Evolutionary conservation across 2,329 filamentous ascomycete genomes (phyloP).

Genomic region (Pseudogymnoascus sp.): DNA sequence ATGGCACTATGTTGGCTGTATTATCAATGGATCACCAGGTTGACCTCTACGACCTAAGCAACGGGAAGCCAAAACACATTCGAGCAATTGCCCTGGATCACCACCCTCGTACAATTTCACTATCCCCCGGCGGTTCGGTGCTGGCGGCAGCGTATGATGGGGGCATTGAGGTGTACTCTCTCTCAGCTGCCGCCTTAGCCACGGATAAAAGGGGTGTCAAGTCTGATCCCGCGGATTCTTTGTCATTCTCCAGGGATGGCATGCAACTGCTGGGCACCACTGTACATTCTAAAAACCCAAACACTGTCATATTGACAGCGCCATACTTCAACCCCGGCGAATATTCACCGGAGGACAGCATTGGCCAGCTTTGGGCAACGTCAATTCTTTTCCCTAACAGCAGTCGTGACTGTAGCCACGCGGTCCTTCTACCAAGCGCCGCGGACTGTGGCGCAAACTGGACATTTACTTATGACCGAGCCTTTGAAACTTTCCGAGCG

Average conservation of each 20-base stretch:
- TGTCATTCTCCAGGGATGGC: slow-evolving; percentile 70
- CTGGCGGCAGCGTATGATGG: slow-evolving; percentile 78
- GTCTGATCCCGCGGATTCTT: slow-evolving; percentile 63
- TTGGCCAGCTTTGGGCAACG: slow-evolving; percentile 74
- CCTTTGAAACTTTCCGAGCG: slow-evolving; percentile 68
- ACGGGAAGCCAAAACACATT: slow-evolving; percentile 57
- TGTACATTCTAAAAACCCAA: slow-evolving; percentile 52
- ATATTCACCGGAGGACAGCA: slow-evolving; percentile 54
- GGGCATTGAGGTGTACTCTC: slow-evolving; percentile 78
- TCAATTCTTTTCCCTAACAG: slow-evolving; percentile 77
- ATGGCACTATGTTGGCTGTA: slow-evolving; percentile 68
- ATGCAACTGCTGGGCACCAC: slow-evolving; percentile 73
- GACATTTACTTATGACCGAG: slow-evolving; percentile 70
- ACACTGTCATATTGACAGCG: slow-evolving; percentile 67
- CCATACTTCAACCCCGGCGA: slow-evolving; percentile 70
- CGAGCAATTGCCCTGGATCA: slow-evolving; percentile 71
- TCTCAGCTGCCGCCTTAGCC: slow-evolving; percentile 52
- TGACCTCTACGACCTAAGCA: slow-evolving; percentile 68
- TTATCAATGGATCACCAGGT: slow-evolving; percentile 75
- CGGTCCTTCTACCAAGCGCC: slow-evolving; percentile 47
- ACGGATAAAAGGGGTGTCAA: slow-evolving; percentile 69
- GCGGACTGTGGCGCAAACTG: slow-evolving; percentile 56
- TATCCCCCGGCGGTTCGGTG: slow-evolving; percentile 74
- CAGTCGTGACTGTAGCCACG: slow-evolving; percentile 71
- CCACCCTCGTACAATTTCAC: slow-evolving; percentile 64